Base-by-base conservation (phyloP, 2,329 filamentous ascomycete species). In the Coniochaeta sp. region DNA sequence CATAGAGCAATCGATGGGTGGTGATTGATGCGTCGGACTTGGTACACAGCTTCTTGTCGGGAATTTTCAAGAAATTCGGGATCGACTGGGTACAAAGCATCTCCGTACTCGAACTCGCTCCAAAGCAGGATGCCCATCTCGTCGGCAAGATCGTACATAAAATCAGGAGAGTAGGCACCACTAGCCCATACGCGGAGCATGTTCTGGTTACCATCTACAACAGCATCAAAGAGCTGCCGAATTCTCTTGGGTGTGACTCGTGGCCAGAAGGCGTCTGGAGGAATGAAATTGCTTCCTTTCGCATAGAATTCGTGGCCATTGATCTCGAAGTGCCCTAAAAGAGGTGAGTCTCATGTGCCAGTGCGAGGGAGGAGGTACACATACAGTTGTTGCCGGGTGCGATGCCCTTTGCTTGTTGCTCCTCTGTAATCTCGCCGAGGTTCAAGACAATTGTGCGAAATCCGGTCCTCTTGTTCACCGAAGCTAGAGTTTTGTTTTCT, bases 271-370 rank as follows among this genome's bases (percentile, higher is more conserved):
- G 79, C 77, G 67, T 87, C 84, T 0, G 82, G 83, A 0, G 84
- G 84, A 57, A 87, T 84, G 63, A 87, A 81, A 64, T 87, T 87
- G 19, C 81, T 84, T 4, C 84, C 85, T 66, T 87, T 87, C 2
- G 82, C 84, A 64, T 86, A 88, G 64, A 88, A 85, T 14, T 83
- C 79, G 57, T 82, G 78, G 0, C 85, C 84, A 62, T 88, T 88
- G 62, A 88, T 77, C 67, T 88, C 83, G 63, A 88, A 88, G 67
- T 88, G 83, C 83, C 84, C 84, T 47, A 12, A 5, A 44, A 26
- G 4, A 24, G 6, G 77, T n/a, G 80, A 77, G 62, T 22, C 19
- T 36, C 24, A 56, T 19, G 24, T 17, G 52, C 3, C 11, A 33
- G 28, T 6, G 5, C 33, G 7, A n/a, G 9, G 4, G 11, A n/a